phyloP scores from a whole-genome alignment of 345 rosid genomes.

The Sisymbrium irio region DNA sequence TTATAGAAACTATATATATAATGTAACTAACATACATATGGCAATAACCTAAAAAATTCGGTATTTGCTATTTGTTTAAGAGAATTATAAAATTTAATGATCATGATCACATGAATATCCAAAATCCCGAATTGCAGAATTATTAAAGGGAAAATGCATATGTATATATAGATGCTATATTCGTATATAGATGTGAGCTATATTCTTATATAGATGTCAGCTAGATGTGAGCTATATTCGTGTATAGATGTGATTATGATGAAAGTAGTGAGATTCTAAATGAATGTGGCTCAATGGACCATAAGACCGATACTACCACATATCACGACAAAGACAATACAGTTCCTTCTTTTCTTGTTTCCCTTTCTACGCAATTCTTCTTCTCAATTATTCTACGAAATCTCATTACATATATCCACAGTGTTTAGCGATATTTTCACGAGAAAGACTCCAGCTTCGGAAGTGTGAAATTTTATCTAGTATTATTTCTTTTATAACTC shows the following conservation, averaged over 20 bases:
- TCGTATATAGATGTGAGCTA: constrained; percentile 19
- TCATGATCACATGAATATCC: constrained; percentile 30
- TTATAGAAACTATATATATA: neutral
- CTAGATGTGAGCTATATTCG: constrained; percentile 11
- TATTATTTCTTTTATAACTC: no score
- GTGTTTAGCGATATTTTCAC: neutral
- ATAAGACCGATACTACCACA: constrained; percentile 17
- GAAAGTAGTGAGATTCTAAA: constrained; percentile 28
- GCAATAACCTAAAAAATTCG: constrained; percentile 24
- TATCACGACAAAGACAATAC: constrained; percentile 22
- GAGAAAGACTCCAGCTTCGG: neutral
- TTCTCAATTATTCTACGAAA: constrained; percentile 20
- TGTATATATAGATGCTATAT: neutral
- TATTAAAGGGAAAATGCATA: neutral
- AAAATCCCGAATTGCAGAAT: constrained; percentile 10
- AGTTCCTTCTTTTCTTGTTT: constrained; percentile 18
- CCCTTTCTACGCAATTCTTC: constrained; percentile 20
- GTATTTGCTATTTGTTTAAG: neutral
- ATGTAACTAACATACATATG: neutral
- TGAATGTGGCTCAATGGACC: constrained; percentile 30
- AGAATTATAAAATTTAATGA: neutral
- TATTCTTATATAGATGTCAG: constrained; percentile 8
- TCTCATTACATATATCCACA: neutral
- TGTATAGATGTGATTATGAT: constrained; percentile 22
- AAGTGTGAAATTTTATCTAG: neutral